A percentile compares a stretch with the other conserved stretches of the same genome.
Evolutionary conservation across 345 rosid genomes (phyloP).

Genomic region (Corymbia maculata): DNA sequence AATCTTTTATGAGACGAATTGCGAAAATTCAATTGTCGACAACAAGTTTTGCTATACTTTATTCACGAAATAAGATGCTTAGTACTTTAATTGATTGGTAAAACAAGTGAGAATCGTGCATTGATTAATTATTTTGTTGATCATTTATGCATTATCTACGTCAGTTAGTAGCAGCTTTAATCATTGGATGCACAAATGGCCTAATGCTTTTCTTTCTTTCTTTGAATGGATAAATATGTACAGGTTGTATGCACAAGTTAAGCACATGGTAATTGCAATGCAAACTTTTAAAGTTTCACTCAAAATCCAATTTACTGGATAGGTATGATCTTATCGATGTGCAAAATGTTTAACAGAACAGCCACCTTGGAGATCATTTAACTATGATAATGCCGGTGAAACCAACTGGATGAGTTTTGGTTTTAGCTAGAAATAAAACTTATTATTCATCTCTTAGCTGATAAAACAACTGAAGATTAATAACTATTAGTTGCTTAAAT

Average conservation of each 20-base stretch:
- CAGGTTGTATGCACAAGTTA: neutral
- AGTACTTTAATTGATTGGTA: too few species aligned
- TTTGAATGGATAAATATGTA: neutral
- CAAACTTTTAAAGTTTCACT: too few species aligned
- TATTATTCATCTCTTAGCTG: neutral
- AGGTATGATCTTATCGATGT: neutral
- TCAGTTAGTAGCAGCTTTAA: too few species aligned
- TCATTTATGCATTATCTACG: too few species aligned
- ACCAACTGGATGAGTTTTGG: neutral
- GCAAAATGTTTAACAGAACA: neutral
- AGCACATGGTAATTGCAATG: neutral
- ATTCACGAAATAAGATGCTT: too few species aligned
- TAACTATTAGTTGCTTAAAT: too few species aligned
- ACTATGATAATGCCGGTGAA: neutral
- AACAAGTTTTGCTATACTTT: too few species aligned
- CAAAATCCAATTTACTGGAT: neutral
- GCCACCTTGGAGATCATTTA: neutral
- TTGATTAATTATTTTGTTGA: too few species aligned
- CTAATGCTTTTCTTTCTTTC: neutral
- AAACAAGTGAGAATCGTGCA: too few species aligned
- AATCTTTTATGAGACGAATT: too few species aligned
- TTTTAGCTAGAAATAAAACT: neutral
- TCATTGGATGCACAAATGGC: too few species aligned
- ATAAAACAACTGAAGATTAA: neutral
- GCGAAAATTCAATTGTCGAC: too few species aligned